Base-by-base conservation (phyloP, 2,329 filamentous ascomycete species). In the Orbilia blumenaviensis region DNA sequence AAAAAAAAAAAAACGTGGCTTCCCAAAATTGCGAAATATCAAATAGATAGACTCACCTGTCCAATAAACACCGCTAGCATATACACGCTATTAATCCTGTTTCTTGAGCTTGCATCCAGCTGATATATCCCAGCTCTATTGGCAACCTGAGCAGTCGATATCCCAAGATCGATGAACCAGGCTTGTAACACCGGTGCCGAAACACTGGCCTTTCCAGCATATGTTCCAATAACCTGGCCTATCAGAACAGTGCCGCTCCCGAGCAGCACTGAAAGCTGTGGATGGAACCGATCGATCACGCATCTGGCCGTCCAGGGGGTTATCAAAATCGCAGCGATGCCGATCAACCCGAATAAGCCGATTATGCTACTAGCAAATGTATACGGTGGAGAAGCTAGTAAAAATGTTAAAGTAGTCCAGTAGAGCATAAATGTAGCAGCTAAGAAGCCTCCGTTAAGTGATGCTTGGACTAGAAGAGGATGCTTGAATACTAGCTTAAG, bases 351-450 rank as follows among this genome's bases (percentile, higher is more conserved):
- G 81, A 95, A 95, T 3, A 95, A 85, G 0, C 92, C 92, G 58
- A 95, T 93, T 2, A 86, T 85, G 0, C 92, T 81, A 0, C 90
- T 88, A 0, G 86, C 83, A 81, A 91, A 94, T 64, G 86, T 82
- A 80, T 92, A 96, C 0, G 92, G 91, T 1, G 86, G 83, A 0
- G 87, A 89, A 0, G 91, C 88, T 16, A 96, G 87, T 3, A 95
- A 85, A 81, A 96, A 96, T 0, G 91, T 94, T 38, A 95, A 82
- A 0, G 92, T 94, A 0, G 90, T 92, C 90, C 90, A 92, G 84
- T 89, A 90, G 29, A 82, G 84, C 1, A 89, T 91, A 81, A 91
- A 91, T 0, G 87, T 88, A 0, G 86, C 85, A 5, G 86, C 86
- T 3, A 85, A 86, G 78, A 89, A 86, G 80, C 92, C 90, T 0